These are phyloP conservation scores for Guadua angustifolia DNA, from an alignment of 176 grass and related monocot genomes.

Conservation along the genomic window DNA sequence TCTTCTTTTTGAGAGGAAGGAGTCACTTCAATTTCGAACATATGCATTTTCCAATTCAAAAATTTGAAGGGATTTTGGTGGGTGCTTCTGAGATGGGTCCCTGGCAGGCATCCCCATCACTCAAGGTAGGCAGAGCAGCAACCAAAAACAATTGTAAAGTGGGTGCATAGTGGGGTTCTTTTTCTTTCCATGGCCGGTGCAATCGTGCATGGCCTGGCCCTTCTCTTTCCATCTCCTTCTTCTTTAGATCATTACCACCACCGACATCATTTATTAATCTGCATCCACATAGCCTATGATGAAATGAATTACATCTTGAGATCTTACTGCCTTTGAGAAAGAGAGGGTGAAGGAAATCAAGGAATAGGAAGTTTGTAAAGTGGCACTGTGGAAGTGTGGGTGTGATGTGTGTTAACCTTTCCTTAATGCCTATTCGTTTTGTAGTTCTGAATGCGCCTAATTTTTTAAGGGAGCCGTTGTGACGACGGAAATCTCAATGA, in stretches of 20 bases:
- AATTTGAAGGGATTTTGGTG: not conserved
- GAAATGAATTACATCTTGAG: not conserved
- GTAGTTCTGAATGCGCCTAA: not conserved
- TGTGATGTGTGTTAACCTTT: not conserved
- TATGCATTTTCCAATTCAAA: not conserved
- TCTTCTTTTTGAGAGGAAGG: not conserved
- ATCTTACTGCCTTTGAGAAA: not conserved
- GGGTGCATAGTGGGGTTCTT: conserved; percentile 40
- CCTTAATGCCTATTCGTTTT: not conserved
- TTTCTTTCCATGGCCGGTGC: conserved; percentile 55
- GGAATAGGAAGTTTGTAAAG: not conserved
- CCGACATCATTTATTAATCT: not conserved
- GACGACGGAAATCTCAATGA: not conserved
- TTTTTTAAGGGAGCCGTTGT: not conserved
- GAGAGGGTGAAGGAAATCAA: not conserved
- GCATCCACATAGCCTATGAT: not conserved
- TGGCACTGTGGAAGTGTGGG: not conserved
- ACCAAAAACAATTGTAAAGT: conserved; percentile 27
- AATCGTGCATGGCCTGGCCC: too few species aligned
- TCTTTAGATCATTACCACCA: conserved; percentile 5
- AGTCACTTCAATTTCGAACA: not conserved
- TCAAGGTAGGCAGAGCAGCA: conserved; percentile 22
- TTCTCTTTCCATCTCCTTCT: conserved; percentile 22
- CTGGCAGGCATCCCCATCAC: conserved; percentile 4
- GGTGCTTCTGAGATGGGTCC: conserved; percentile 2